Percentiles rank a stretch among this genome's conserved stretches.
phyloP scores from a whole-genome alignment of 345 rosid genomes.

The Eucalyptus microcorys region DNA sequence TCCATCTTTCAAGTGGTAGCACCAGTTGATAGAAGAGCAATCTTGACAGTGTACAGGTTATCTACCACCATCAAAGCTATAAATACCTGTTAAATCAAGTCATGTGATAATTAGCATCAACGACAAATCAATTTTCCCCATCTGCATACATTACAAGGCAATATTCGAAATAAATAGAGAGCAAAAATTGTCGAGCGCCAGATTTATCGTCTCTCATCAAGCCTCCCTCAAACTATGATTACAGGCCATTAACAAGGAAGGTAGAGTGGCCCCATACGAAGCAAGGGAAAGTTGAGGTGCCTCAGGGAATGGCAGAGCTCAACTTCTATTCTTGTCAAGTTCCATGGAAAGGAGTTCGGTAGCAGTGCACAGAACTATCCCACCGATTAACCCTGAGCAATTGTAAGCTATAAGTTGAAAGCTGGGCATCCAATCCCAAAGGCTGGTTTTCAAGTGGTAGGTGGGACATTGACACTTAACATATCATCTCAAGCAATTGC shows the following conservation, averaged over 20 bases:
- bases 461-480: background rate
- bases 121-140: background rate
- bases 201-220: background rate
- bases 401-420: slow-evolving; percentile 5
- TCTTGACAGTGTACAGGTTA: slow-evolving; percentile 87
- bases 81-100: slow-evolving; percentile 48
- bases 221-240: background rate
- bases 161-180: background rate
- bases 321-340: slow-evolving; percentile 94
- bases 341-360: slow-evolving; percentile 88
- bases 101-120: background rate
- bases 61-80: slow-evolving; percentile 84
- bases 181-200: background rate
- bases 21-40: slow-evolving; percentile 94
- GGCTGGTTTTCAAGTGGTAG: background rate
- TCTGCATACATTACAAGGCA: background rate
- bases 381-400: slow-evolving; percentile 60
- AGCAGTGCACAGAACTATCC: slow-evolving; percentile 53
- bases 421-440: background rate
- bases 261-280: slow-evolving; percentile 70
- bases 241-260: background rate
- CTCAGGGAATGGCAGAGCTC: slow-evolving; percentile 89
- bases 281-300: slow-evolving; percentile 85
- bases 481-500: background rate
- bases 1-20: slow-evolving; percentile 84